Evolutionary conservation across 1,284 basidiomycete species (phyloP), one percentile per base, ranked within the genome.

Genomic region (Schizophyllum commune): DNA sequence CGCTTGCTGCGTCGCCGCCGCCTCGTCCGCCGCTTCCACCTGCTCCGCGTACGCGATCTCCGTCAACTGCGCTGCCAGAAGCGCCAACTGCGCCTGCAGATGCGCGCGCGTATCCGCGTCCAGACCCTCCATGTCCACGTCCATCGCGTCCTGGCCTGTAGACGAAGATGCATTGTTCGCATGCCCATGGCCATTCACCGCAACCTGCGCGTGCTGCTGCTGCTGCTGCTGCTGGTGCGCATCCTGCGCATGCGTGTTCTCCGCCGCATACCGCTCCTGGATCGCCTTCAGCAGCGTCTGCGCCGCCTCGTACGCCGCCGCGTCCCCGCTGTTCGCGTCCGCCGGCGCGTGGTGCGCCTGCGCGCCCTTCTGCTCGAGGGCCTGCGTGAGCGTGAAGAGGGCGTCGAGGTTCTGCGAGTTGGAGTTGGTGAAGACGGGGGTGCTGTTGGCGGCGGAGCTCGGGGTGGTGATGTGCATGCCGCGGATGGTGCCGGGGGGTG

Each of bases 221-320:
- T 34, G 19, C 32, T 52, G 52, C 8, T 7, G 57, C 60, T 58
- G 67, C 13, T 58, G 60, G 47, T 59, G 60, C 33, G 58, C 47
- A 70, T 89, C 89, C 4, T 9, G 2, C 3, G 39, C 39, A 17
- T 17, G 27, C 27, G 27, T 17, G 8, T 47, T 47, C 39, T 47
- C 39, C 39, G 39, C 39, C 39, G 39, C 39, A 47, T 47, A 47
- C 13, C 39, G 39, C 39, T 47, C 39, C 39, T 47, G 39, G 74
- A 91, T 89, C 2, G 85, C 85, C 67, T 86, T 83, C 59, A 91
- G 76, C 57, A 91, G 89, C 65, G 83, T 86, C 66, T 90, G 86
- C 17, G 88, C 88, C 0, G 89, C 88, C 67, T 86, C 82, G 79
- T 86, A 89, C 15, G 84, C 83, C 62, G 86, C 84, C 59, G 77